These are phyloP conservation scores for Phialophora macrospora DNA, from an alignment of 2,329 filamentous ascomycete species.

Conservation along the genomic window DNA sequence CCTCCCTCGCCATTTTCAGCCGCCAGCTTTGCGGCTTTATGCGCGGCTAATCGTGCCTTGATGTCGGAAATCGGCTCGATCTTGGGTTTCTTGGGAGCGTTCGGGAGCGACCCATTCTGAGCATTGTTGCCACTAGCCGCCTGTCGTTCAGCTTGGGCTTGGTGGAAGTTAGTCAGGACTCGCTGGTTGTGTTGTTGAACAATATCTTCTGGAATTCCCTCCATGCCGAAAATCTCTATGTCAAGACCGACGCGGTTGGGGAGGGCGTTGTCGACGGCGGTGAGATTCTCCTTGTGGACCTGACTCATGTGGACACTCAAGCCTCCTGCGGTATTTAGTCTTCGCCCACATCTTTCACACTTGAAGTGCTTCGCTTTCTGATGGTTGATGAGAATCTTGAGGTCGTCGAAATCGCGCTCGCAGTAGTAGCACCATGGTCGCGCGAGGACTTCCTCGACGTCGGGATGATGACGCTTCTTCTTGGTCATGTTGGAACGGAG, in stretches of 20 bases:
- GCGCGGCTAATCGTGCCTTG: constrained; percentile 78
- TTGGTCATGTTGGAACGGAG: constrained; percentile 70
- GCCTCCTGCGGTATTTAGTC: constrained; percentile 92
- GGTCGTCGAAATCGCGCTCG: constrained; percentile 97
- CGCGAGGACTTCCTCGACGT: constrained; percentile 83
- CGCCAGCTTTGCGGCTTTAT: constrained; percentile 65
- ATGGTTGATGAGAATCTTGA: constrained; percentile 94
- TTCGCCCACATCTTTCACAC: constrained; percentile 85
- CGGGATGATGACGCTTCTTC: constrained; percentile 84
- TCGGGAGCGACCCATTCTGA: constrained; percentile 61
- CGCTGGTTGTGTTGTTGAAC: constrained; percentile 82
- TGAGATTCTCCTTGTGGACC: constrained; percentile 92
- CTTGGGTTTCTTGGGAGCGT: constrained; percentile 65
- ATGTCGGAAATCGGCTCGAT: constrained; percentile 77
- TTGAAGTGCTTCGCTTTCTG: constrained; percentile 99
- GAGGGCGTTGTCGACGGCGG: constrained; percentile 87
- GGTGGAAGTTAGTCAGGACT: constrained; percentile 83
- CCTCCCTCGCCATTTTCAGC: constrained; percentile 64
- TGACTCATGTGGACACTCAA: constrained; percentile 97
- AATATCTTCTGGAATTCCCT: constrained; percentile 88
- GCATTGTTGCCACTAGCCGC: constrained; percentile 82
- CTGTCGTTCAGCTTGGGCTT: constrained; percentile 80
- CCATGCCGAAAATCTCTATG: constrained; percentile 97
- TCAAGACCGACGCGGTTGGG: constrained; percentile 83
- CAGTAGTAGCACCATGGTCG: constrained; percentile 99